Base-by-base conservation (phyloP, 345 rosid genomes). In the Hypericum androsaemum region DNA sequence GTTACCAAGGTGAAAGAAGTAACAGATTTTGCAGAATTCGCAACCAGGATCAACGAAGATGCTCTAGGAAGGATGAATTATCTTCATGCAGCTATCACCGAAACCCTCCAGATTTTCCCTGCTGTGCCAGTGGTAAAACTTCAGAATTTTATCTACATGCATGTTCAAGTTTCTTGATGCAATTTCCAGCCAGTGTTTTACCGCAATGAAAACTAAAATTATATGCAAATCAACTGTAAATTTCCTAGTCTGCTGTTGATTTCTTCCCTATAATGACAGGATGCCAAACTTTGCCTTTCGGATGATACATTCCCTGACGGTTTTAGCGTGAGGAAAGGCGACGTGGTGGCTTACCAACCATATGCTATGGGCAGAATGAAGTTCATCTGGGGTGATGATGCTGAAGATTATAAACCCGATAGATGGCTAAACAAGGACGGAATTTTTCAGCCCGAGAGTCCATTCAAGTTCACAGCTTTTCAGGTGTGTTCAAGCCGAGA, bases 361-460 rank as follows among this genome's bases (percentile, higher is more conserved):
- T 81, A 78, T 67, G 88, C 80, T 10, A 81, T 76, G 83, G 83
- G 88, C 10, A 69, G 88, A 64, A 81, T 81, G 88, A 73, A 70
- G 56, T 74, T 70, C 65, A 68, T 76, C 39, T 77, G 79, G 80
- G 83, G 85, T 4, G 71, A 77, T 28, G 74, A 77, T 49, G 76
- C 76, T 8, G 71, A 69, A 56, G 71, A 66, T 37, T 82, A 71
- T 59, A 58, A 50, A 56, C 84, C 82, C 7, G 71, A 82, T 51
- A 74, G 89, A 66, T 79, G 82, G 82, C 69, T 79, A 4, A 50
- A 73, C 50, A 63, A 69, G 50, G 64, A 73, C 41, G 84, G 82
- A 17, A 7, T 46, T 15, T 74, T 77, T 59, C 73, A 15, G 53
- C 68, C 37, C 6, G 71, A 79, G 53, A 74, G 77, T 67, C 82